Percentiles rank a stretch among this genome's conserved stretches.
These are phyloP conservation scores for Tricholoma terreum DNA, from an alignment of 768 basidiomycete species.

Conservation along the genomic window DNA sequence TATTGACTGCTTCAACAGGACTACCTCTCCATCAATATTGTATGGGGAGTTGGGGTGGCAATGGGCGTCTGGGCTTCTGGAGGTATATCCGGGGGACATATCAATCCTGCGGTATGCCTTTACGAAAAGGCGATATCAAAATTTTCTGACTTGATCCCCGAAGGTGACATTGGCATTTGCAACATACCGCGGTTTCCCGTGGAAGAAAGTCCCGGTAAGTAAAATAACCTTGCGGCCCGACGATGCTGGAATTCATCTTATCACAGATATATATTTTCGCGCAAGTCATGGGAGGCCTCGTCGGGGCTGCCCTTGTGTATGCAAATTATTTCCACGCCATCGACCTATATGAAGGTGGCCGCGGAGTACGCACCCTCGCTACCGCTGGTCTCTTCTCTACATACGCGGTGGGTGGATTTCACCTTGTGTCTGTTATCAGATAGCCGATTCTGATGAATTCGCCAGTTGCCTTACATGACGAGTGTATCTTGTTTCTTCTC, in stretches of 20 bases:
- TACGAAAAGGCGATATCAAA: conserved; percentile 1
- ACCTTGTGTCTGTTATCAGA: not conserved
- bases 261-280: conserved; percentile 50
- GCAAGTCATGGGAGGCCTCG: conserved; percentile 61
- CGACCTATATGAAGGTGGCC: conserved; percentile 58
- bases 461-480: conserved; percentile 37
- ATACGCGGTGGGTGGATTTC: conserved; percentile 45
- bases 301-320: conserved; percentile 60
- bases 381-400: conserved; percentile 61
- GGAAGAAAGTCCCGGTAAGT: conserved; percentile 69
- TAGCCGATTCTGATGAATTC: not conserved
- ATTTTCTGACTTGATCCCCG: not conserved
- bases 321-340: conserved; percentile 72
- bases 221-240: not conserved
- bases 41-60: conserved; percentile 58
- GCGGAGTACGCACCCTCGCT: conserved; percentile 46
- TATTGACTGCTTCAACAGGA: conserved; percentile 25
- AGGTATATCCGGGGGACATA: conserved; percentile 71
- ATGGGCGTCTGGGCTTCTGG: conserved; percentile 68
- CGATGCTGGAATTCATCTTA: not conserved
- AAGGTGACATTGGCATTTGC: conserved; percentile 72
- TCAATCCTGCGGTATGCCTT: conserved; percentile 63
- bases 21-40: conserved; percentile 48
- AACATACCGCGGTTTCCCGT: conserved; percentile 69
- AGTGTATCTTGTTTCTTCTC: conserved; percentile 39